These are phyloP conservation scores for Calvatia gigantea DNA, from an alignment of 768 basidiomycete species.

Conservation along the genomic window DNA sequence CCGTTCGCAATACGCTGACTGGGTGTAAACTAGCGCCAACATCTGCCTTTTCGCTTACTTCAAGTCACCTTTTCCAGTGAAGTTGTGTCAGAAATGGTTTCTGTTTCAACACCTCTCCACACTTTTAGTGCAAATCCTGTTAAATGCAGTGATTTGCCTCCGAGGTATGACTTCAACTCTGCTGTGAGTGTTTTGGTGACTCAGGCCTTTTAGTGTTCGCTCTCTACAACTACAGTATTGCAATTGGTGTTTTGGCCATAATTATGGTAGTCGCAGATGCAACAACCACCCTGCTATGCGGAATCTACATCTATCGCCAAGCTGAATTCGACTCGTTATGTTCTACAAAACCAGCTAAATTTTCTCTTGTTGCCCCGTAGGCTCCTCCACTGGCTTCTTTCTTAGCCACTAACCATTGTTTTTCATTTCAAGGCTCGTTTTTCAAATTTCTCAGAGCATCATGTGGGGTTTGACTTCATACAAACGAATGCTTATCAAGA, in stretches of 20 bases:
- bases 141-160: neutral
- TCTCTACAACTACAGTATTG: neutral
- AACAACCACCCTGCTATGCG: neutral
- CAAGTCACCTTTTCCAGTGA: neutral
- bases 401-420: neutral
- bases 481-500: neutral
- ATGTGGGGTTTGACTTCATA: neutral
- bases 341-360: neutral
- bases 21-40: neutral
- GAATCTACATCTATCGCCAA: neutral
- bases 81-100: constrained; percentile 1
- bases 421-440: neutral
- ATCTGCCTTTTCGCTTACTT: neutral
- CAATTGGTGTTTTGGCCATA: neutral
- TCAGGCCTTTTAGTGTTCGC: neutral
- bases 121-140: neutral
- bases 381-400: no score
- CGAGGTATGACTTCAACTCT: neutral
- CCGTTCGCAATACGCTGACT: neutral
- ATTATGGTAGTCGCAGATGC: neutral
- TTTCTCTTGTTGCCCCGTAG: neutral
- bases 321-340: neutral
- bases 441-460: neutral
- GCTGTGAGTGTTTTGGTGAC: neutral
- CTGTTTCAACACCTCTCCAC: neutral